These are phyloP conservation scores for Firmiana major DNA, from an alignment of 345 rosid species.

Conservation along the genomic window DNA sequence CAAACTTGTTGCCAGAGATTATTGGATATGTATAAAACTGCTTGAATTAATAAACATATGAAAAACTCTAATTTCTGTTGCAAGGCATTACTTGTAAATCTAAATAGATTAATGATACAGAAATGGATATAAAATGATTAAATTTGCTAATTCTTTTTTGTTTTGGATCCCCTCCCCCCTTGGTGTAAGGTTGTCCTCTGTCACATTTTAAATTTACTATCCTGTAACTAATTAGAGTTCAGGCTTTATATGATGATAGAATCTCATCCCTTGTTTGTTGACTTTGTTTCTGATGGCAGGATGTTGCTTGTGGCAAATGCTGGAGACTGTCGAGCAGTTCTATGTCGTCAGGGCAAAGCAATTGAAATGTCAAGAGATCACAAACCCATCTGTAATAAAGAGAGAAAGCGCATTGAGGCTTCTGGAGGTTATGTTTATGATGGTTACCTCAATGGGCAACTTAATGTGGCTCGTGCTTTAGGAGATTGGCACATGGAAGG, in stretches of 20 bases:
- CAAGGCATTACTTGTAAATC: neutral
- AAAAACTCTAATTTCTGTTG: neutral
- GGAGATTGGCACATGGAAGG: constrained; percentile 92
- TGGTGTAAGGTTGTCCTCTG: neutral
- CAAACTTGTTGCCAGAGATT: neutral
- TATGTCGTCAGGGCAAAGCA: constrained; percentile 73
- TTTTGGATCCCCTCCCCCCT: too few relatives aligned
- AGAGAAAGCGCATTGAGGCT: constrained; percentile 64
- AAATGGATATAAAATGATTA: neutral
- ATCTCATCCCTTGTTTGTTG: neutral
- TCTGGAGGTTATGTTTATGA: constrained; percentile 62
- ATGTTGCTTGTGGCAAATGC: constrained; percentile 80
- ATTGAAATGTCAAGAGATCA: constrained; percentile 86
- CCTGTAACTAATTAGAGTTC: neutral
- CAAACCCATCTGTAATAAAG: constrained; percentile 57
- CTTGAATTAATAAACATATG: neutral
- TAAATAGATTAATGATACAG: neutral
- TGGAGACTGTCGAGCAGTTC: constrained; percentile 87
- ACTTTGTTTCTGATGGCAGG: constrained; percentile 33
- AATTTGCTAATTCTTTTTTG: neutral
- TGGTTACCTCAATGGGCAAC: constrained; percentile 71
- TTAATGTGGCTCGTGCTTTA: constrained; percentile 76
- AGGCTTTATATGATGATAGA: neutral
- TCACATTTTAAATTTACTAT: neutral
- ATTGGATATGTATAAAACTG: neutral